Evolutionary conservation across 345 rosid species (phyloP).

Genomic region (Citrus cavaleriei): DNA sequence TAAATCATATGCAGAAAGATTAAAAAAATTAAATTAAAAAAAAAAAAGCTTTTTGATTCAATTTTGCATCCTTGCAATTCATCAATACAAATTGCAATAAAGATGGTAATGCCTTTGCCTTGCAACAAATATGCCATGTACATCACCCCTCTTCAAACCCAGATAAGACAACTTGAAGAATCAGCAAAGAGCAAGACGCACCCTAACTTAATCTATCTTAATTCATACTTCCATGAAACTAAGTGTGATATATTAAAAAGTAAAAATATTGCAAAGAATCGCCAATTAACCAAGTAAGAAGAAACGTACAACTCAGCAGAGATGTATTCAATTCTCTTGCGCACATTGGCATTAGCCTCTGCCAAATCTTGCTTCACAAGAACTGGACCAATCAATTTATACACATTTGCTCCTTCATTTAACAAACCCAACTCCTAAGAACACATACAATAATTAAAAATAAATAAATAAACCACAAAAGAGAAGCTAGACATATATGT

Average conservation of each 20-base stretch:
- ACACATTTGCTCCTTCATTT: conserved; percentile 85
- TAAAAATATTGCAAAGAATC: background rate
- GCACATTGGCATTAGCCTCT: conserved; percentile 93
- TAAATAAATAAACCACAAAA: background rate
- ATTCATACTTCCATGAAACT: background rate
- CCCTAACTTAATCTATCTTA: background rate
- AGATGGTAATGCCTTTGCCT: background rate
- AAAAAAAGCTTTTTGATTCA: background rate
- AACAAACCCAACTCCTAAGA: conserved; percentile 83
- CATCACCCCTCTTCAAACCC: no score
- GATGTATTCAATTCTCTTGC: conserved; percentile 90
- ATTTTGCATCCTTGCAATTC: background rate
- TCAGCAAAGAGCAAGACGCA: background rate
- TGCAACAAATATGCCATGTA: no score
- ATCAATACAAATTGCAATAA: background rate
- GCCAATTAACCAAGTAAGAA: background rate
- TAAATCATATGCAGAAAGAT: background rate
- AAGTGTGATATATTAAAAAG: background rate
- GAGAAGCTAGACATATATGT: no score
- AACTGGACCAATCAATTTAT: conserved; percentile 93
- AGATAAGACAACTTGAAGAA: background rate
- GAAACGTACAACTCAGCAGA: conserved; percentile 78
- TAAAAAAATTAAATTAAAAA: background rate
- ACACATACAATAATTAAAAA: background rate
- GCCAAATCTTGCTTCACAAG: conserved; percentile 97